Base-by-base conservation (phyloP, 768 basidiomycete genomes). In the Terana coerulea region DNA sequence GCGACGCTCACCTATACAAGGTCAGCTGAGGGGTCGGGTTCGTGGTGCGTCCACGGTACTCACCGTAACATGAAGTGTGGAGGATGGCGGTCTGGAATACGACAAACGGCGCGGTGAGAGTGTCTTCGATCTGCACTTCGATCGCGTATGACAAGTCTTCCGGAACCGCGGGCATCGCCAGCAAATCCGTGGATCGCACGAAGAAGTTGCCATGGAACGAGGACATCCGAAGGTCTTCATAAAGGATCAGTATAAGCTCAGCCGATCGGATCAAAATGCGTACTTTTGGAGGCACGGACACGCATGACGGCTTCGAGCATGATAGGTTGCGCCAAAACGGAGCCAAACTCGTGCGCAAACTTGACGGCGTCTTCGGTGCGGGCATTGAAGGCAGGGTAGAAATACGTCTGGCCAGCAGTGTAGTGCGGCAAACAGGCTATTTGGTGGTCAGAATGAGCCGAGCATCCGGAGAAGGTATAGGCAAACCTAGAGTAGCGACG, bases 131-230 rank as follows among this genome's bases (percentile, higher is more conserved):
- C 65, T 95, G 88, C 10, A 98, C 76, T 67, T 98, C 95, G 61
- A 98, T 95, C 10, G 88, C 87, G 66, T 98, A 98, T 15, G 90
- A 93, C 67, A 97, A 91, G 62, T 98, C 94, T 61, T 89, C 84
- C 14, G 95, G 93, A n/a, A 98, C 95, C 7, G 93, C 87, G 2
- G 95, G 94, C 79, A 98, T 89, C 3, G 95, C 92, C 30, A 98
- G 79, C 4, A 98, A 80, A 69, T 98, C 95, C 19, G 95, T 98
- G 21, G 94, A 97, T 47, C 95, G 86, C 51, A 97, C 92, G 65
- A 98, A 98, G 76, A 98, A 97, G 74, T 98, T 98, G 55, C 95
- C 95, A 61, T 98, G 93, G 88, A 95, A 98, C 0, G 91, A 90
- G 6, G 94, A 86, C 93, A 98, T 92, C 44, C 94, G 87, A 39